Conservation (phyloP, 306 rosid species). For the Pachyrhizus erosus region DNA sequence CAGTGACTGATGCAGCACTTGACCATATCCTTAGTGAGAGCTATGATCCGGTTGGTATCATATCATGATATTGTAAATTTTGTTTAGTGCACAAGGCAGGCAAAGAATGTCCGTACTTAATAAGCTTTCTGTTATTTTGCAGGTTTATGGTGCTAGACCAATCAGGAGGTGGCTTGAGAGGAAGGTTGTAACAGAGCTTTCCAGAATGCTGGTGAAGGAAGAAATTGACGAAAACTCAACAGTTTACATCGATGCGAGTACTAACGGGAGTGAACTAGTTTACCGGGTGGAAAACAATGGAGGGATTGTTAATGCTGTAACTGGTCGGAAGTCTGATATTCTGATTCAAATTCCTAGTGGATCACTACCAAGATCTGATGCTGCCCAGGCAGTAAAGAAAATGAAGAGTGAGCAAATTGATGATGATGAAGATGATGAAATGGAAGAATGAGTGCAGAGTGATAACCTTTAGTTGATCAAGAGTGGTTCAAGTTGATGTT, state of each 20-base stretch:
- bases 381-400: neutral
- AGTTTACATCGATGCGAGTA: neutral
- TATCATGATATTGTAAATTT: neutral
- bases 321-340: slow-evolving; percentile 11
- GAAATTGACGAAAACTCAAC: neutral
- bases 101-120: too few relatives aligned
- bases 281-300: neutral
- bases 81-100: neutral
- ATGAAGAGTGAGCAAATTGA: neutral
- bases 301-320: neutral
- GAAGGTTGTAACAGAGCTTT: neutral
- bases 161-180: slow-evolving; percentile 1
- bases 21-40: neutral
- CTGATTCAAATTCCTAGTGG: neutral
- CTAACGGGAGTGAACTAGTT: neutral
- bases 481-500: neutral
- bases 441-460: neutral
- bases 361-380: neutral
- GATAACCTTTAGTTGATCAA: neutral
- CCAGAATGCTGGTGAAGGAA: neutral
- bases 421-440: neutral
- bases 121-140: neutral
- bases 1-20: neutral
- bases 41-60: neutral
- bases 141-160: neutral